Percentiles rank a stretch among this genome's conserved stretches.
Evolutionary conservation across 257 asterid species (phyloP).

Genomic region (Ilex asprella): DNA sequence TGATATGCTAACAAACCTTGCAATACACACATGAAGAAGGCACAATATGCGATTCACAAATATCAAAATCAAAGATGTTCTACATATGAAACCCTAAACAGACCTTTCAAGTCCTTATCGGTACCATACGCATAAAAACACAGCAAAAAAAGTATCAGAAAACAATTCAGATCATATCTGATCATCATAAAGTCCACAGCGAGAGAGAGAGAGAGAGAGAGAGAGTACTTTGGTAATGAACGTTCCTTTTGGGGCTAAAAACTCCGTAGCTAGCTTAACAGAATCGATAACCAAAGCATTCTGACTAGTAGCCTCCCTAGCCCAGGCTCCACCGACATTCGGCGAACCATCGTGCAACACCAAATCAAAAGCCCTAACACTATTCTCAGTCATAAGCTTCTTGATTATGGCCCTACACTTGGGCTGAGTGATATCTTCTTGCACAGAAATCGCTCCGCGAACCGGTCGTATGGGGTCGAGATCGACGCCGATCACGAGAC

Average conservation of each 20-base stretch:
- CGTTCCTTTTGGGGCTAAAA: slow-evolving; percentile 82
- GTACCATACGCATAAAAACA: no score
- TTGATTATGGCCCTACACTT: slow-evolving; percentile 58
- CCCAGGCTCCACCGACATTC: slow-evolving; percentile 96
- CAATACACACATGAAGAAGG: no score
- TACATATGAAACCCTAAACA: no score
- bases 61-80: no score
- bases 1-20: no score
- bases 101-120: no score
- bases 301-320: slow-evolving; percentile 86
- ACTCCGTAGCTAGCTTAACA: slow-evolving; percentile 72
- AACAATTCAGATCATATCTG: no score
- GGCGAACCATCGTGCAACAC: slow-evolving; percentile 91
- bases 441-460: slow-evolving; percentile 73
- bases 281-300: slow-evolving; percentile 85
- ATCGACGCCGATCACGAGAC: slow-evolving; percentile 83
- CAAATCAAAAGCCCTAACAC: slow-evolving; percentile 65
- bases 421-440: slow-evolving; percentile 66
- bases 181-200: no score
- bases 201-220: neutral
- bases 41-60: no score
- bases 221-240: slow-evolving; percentile 70
- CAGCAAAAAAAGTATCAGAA: no score
- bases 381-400: slow-evolving; percentile 73
- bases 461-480: slow-evolving; percentile 75